phyloP scores from a whole-genome alignment of 2,329 filamentous ascomycete species.

The Fusarium armeniacum region DNA sequence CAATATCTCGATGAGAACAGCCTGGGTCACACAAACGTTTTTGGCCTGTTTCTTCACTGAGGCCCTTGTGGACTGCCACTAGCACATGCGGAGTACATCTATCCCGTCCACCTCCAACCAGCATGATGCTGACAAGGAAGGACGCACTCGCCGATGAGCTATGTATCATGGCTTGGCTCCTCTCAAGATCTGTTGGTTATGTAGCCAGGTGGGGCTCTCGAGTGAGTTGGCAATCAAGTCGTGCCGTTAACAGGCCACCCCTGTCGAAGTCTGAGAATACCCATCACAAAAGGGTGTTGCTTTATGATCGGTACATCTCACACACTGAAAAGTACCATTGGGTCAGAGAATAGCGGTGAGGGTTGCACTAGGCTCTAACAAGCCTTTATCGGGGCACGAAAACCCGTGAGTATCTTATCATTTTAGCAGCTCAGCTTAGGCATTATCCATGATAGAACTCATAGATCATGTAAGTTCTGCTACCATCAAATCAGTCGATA shows the following conservation, averaged over 20 bases:
- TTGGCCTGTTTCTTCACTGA: slow-evolving; percentile 36
- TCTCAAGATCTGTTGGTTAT: slow-evolving; percentile 49
- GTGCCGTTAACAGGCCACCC: slow-evolving; percentile 47
- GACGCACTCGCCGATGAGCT: slow-evolving; percentile 40
- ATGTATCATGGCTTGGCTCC: slow-evolving; percentile 40
- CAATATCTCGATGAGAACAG: slow-evolving; percentile 46
- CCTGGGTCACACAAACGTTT: slow-evolving; percentile 41
- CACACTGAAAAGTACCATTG: slow-evolving; percentile 44
- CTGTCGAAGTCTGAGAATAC: slow-evolving; percentile 36
- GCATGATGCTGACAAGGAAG: slow-evolving; percentile 45
- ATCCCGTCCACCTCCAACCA: slow-evolving; percentile 42
- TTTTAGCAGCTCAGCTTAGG: slow-evolving; percentile 24
- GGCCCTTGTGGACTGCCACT: slow-evolving; percentile 44
- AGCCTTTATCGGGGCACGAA: slow-evolving; percentile 41
- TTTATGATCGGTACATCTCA: slow-evolving; percentile 43
- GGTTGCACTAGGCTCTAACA: slow-evolving; percentile 48
- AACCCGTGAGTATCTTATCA: slow-evolving; percentile 30
- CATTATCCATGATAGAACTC: slow-evolving; percentile 14
- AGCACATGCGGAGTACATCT: slow-evolving; percentile 49
- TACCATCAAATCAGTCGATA: slow-evolving; percentile 26
- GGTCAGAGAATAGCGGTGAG: slow-evolving; percentile 49
- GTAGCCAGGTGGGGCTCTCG: slow-evolving; percentile 38
- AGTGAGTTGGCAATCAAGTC: slow-evolving; percentile 50
- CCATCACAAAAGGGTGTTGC: slow-evolving; percentile 41
- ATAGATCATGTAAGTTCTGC: slow-evolving; percentile 13